These are phyloP conservation scores for Botrytis medusae DNA, from an alignment of 2,329 filamentous ascomycete genomes.

Conservation along the genomic window DNA sequence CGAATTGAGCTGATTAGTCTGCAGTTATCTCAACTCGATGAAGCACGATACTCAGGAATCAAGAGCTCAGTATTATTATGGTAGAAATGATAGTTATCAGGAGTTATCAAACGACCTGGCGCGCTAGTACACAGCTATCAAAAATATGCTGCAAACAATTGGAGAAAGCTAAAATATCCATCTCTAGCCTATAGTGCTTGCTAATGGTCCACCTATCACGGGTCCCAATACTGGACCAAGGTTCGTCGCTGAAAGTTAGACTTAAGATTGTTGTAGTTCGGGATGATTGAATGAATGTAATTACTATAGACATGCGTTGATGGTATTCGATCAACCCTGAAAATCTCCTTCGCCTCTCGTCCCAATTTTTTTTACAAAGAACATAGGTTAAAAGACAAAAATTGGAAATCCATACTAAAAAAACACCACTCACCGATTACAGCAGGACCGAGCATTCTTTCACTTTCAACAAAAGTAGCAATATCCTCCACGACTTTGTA, in stretches of 20 bases:
- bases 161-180: constrained; percentile 4
- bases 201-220: neutral
- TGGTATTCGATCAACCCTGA: no score
- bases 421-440: no score
- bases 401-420: no score
- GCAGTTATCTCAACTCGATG: no score
- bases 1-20: no score
- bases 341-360: no score
- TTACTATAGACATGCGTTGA: no score
- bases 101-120: no score
- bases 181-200: neutral
- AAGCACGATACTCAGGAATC: no score
- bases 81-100: neutral
- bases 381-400: no score
- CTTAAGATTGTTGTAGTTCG: constrained; percentile 37
- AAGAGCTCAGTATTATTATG: neutral
- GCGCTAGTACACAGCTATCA: neutral
- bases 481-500: constrained; percentile 71
- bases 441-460: constrained; percentile 42
- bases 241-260: neutral
- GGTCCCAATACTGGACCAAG: neutral
- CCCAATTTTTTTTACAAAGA: no score
- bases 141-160: neutral
- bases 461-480: constrained; percentile 63
- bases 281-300: no score